Base-by-base conservation (phyloP, 2,329 filamentous ascomycete species). In the Aspergillus chevalieri region DNA sequence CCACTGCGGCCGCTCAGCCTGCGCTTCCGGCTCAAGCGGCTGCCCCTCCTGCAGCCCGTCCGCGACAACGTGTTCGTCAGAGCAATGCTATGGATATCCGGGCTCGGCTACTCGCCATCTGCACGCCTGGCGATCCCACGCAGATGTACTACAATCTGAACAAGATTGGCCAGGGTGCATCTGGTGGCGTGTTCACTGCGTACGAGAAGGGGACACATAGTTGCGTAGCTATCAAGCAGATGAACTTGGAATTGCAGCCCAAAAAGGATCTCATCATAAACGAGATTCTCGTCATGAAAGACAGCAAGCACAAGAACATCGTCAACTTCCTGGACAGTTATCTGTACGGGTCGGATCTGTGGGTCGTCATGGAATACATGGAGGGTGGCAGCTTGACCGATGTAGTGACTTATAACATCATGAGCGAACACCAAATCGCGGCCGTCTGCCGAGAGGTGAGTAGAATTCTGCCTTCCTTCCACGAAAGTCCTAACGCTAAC, bases 321-420 rank as follows among this genome's bases (percentile, higher is more conserved):
- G 93, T 98, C 72, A 98, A 98, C 71, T 98, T 97, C 71, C 92
- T 97, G 74, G 93, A 97, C 75, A 96, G 91, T 68, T 97, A 91
- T 69, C 78, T 98, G 9, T 86, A 91, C 50, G 81, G 83, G 10
- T 88, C 92, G 41, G 93, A 97, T 69, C 76, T 98, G 26, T 98
- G 93, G 93, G 93, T 98, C 1, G 89, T 97, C 30, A 98, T 98
- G 93, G 93, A 98, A 73, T 98, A 92, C 65, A 98, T 98, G 93
- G 92, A 98, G 70, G 93, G 93, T 52, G 93, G 93, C 55, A 96
- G 90, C 71, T 76, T 98, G 67, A 98, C 93, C 9, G 93, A 98
- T 70, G 93, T 98, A 47, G 93, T 98, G 49, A 98, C 93, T 3
- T 97, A 95, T 73, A 97, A 97, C 73, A 95, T 97, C 65, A 97